Conservation (phyloP, 2,329 filamentous ascomycete species). For the Fragosphaeria purpurea region DNA sequence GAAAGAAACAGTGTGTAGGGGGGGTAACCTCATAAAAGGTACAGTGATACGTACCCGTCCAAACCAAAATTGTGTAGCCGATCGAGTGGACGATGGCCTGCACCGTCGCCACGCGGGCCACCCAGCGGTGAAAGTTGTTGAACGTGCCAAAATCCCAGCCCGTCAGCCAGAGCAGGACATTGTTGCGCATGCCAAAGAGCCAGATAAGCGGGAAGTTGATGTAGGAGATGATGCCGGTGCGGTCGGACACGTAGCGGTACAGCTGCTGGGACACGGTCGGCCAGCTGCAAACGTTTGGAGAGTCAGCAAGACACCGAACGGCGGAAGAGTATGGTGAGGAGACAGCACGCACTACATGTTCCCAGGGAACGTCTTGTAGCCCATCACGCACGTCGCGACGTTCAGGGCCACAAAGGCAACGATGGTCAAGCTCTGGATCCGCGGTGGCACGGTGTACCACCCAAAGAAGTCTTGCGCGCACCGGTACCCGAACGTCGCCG, state of each 20-base stretch:
- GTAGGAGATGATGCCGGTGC: conserved; percentile 13
- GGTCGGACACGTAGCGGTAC: conserved; percentile 13
- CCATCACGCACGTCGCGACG: conserved; percentile 5
- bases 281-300: conserved; percentile 9
- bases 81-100: conserved; percentile 55
- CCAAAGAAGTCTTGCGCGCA: conserved; percentile 31
- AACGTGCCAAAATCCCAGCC: conserved; percentile 60
- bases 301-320: neutral
- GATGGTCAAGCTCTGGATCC: conserved; percentile 12
- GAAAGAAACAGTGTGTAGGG: too few species aligned
- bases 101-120: conserved; percentile 51
- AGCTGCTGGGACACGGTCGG: conserved; percentile 5
- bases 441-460: conserved; percentile 18
- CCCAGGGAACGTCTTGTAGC: conserved; percentile 12
- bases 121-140: conserved; percentile 58
- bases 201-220: conserved; percentile 13
- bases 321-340: neutral
- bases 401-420: conserved; percentile 9
- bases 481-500: conserved; percentile 31
- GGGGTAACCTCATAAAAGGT: too few species aligned
- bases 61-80: conserved; percentile 39
- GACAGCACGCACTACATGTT: conserved; percentile 12
- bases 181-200: conserved; percentile 57
- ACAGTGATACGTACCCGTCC: conserved; percentile 10
- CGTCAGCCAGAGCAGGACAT: conserved; percentile 54